These are phyloP conservation scores for Parascedosporium putredinis DNA, from an alignment of 2,329 filamentous ascomycete species.

Conservation along the genomic window DNA sequence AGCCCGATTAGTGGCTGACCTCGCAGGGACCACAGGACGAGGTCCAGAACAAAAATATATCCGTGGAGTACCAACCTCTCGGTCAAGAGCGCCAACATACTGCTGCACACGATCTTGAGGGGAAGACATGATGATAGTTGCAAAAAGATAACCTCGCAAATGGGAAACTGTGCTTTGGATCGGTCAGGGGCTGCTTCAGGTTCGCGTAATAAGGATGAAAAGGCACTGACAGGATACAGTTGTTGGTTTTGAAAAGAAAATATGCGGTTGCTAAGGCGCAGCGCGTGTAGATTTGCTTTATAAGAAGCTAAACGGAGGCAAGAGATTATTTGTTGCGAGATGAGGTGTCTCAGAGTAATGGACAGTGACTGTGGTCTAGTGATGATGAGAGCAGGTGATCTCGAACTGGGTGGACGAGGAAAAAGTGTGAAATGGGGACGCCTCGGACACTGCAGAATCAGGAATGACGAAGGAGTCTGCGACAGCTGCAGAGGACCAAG, in stretches of 20 bases:
- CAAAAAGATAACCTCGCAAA: background rate
- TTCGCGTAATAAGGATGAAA: background rate
- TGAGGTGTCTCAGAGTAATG: slow-evolving; percentile 5
- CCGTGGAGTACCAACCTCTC: slow-evolving; percentile 51
- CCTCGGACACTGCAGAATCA: background rate
- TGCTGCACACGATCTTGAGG: slow-evolving; percentile 68
- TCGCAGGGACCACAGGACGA: slow-evolving; percentile 7
- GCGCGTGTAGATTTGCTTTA: background rate
- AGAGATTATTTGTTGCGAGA: slow-evolving; percentile 1
- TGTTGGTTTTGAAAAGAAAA: background rate
- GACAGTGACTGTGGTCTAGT: slow-evolving; percentile 1
- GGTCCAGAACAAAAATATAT: background rate
- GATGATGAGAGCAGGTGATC: slow-evolving; percentile 8
- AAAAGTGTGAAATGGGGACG: background rate
- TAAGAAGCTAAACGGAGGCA: background rate
- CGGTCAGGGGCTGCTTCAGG: background rate
- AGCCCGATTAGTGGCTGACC: slow-evolving; percentile 4
- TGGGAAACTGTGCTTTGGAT: slow-evolving; percentile 11
- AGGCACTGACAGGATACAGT: slow-evolving; percentile 7
- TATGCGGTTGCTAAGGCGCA: background rate
- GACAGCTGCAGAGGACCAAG: slow-evolving; percentile 1
- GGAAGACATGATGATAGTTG: slow-evolving; percentile 50
- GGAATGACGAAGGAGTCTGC: slow-evolving; percentile 4
- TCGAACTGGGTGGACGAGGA: background rate
- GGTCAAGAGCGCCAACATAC: slow-evolving; percentile 70